A percentile compares a stretch with the other conserved stretches of the same genome.
Evolutionary conservation across 495 filamentous ascomycete genomes (phyloP).

Genomic region (Penicillium cataractarum): DNA sequence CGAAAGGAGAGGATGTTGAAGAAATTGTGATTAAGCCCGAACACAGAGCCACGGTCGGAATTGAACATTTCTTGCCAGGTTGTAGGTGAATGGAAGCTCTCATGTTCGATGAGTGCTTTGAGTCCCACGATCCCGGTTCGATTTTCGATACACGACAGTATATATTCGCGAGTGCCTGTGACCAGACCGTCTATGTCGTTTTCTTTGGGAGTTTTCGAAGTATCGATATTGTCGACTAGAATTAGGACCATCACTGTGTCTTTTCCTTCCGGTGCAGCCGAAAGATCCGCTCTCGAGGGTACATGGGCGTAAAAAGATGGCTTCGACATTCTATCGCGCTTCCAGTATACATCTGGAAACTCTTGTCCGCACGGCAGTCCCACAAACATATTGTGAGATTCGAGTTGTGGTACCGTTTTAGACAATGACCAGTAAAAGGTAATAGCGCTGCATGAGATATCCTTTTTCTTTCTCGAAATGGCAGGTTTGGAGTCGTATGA

Average conservation of each 20-base stretch:
- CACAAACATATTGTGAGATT: slow-evolving; percentile 74
- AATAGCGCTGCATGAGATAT: slow-evolving; percentile 66
- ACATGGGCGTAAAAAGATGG: slow-evolving; percentile 76
- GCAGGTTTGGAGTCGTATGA: slow-evolving; percentile 39
- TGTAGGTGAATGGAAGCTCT: slow-evolving; percentile 61
- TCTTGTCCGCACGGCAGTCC: slow-evolving; percentile 64
- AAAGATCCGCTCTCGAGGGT: slow-evolving; percentile 62
- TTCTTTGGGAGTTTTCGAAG: slow-evolving; percentile 10
- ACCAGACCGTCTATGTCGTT: background rate
- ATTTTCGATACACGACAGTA: slow-evolving; percentile 2
- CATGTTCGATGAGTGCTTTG: slow-evolving; percentile 50
- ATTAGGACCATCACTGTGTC: slow-evolving; percentile 67
- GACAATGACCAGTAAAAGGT: slow-evolving; percentile 73
- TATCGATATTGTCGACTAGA: slow-evolving; percentile 62
- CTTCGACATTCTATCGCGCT: slow-evolving; percentile 58
- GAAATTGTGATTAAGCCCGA: slow-evolving; percentile 67
- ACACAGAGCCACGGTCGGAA: slow-evolving; percentile 67
- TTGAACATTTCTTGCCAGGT: slow-evolving; percentile 67
- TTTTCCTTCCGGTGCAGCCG: slow-evolving; percentile 60
- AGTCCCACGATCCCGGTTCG: slow-evolving; percentile 35
- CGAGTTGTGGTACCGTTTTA: slow-evolving; percentile 56
- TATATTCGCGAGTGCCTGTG: background rate
- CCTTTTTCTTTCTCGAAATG: slow-evolving; percentile 45
- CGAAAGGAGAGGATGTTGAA: slow-evolving; percentile 71
- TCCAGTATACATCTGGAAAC: slow-evolving; percentile 71